phyloP scores from a whole-genome alignment of 768 basidiomycete genomes.

The Psilocybe sp. region DNA sequence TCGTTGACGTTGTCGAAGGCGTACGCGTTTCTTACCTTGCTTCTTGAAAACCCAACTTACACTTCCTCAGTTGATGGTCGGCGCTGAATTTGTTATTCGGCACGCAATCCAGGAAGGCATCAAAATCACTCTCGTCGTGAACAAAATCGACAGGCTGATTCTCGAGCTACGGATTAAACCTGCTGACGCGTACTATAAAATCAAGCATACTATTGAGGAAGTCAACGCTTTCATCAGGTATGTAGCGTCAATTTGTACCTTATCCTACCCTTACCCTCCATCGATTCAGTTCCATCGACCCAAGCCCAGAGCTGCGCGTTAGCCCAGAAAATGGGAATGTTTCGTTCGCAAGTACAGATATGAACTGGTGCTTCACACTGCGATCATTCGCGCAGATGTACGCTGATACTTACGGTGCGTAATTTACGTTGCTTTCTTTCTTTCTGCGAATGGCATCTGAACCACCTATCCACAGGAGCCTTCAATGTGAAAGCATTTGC shows the following conservation, averaged over 20 bases:
- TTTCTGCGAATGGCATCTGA: background rate
- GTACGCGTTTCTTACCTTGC: slow-evolving; percentile 45
- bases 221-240: slow-evolving; percentile 95
- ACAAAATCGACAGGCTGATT: slow-evolving; percentile 97
- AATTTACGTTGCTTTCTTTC: background rate
- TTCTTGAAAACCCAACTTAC: slow-evolving; percentile 12
- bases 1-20: slow-evolving; percentile 98
- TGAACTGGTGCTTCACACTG: slow-evolving; percentile 97
- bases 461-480: slow-evolving; percentile 41
- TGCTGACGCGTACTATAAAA: slow-evolving; percentile 96
- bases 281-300: slow-evolving; percentile 67
- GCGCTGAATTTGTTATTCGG: slow-evolving; percentile 83
- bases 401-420: slow-evolving; percentile 82
- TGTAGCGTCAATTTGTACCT: slow-evolving; percentile 13
- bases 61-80: slow-evolving; percentile 76
- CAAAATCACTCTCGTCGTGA: slow-evolving; percentile 89
- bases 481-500: slow-evolving; percentile 87
- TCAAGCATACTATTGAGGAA: slow-evolving; percentile 98
- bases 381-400: slow-evolving; percentile 96
- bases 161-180: slow-evolving; percentile 96
- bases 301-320: slow-evolving; percentile 81
- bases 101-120: slow-evolving; percentile 88
- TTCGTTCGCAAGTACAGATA: slow-evolving; percentile 94
- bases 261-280: slow-evolving; percentile 2
- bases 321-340: slow-evolving; percentile 97